Base-by-base conservation (phyloP, 2,329 filamentous ascomycete genomes). In the Ceratocystiopsis minuta region DNA sequence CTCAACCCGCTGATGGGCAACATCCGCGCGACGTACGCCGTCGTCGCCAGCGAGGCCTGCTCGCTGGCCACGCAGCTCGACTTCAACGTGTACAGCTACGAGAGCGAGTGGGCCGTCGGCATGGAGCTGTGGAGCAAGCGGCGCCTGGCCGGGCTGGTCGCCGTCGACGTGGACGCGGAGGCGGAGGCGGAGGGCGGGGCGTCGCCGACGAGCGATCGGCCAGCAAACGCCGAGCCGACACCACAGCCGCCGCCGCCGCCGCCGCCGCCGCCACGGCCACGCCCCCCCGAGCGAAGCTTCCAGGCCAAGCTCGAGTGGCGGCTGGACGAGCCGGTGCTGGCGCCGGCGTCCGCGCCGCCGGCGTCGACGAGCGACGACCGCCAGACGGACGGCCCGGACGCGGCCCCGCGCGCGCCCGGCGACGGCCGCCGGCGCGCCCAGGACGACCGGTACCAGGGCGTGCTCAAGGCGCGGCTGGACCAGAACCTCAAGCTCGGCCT, bases 11-110 rank as follows among this genome's bases (percentile, higher is more conserved):
- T 98, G 39, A 95, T 95, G 75, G 90, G 90, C 16, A 93, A 84
- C 54, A 69, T 98, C 45, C 87, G 81, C 44, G 84, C 86, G 33
- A 93, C 78, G 15, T 98, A 98, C 57, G 83, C 90, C 0, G 83
- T 96, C 38, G 80, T 84, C 53, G 88, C 88, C 2, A 85, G 85
- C 3, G 73, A 73, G 32, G 76, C 85, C 52, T 74, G 93, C 50
- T 82, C 85, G 12, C 70, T 98, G 39, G 90, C 86, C 48, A 92
- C 86, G 17, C 77, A 81, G 39, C 88, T 96, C 62, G 86, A 92
- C 55, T 98, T 98, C 62, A 98, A 98, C 54, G 81, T 95, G 39
- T 96, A 95, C 61, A 94, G 85, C 56, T 98, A 95, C 64, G 90
- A 98, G 64, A 94, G 85, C 55, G 82, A 90, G 45, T 80, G 94